phyloP scores from a whole-genome alignment of 306 rosid genomes.

The Trifolium fragiferum region DNA sequence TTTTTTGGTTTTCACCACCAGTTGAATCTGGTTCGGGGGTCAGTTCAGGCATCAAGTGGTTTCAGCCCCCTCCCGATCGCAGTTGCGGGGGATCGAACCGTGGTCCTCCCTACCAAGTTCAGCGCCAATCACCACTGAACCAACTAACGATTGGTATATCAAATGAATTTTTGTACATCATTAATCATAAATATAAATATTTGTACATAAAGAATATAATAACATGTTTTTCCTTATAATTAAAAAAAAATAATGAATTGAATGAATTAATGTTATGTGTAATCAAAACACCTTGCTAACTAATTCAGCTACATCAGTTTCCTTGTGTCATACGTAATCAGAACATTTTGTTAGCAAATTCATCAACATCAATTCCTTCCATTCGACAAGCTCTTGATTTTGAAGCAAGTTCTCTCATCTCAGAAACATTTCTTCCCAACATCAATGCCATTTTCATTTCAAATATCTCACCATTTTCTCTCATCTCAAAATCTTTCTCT shows the following conservation, averaged over 20 bases:
- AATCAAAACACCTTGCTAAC: neutral
- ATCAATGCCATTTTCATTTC: constrained; percentile 64
- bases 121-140: no score
- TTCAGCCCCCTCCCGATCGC: no score
- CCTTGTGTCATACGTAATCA: constrained; percentile 2
- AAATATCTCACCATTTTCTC: constrained; percentile 65
- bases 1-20: no score
- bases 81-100: no score
- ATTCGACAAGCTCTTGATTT: constrained; percentile 54
- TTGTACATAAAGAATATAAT: neutral
- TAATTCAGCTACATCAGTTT: neutral
- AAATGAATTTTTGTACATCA: neutral
- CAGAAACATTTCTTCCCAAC: constrained; percentile 67
- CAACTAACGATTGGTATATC: no score
- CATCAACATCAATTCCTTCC: constrained; percentile 52
- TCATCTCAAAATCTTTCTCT: constrained; percentile 52
- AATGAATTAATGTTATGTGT: constrained; percentile 5
- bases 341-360: constrained; percentile 66
- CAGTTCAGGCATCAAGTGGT: no score
- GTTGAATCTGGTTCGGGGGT: no score
- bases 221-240: neutral
- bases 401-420: constrained; percentile 54
- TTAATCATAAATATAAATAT: neutral
- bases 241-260: neutral
- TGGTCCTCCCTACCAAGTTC: no score